Conservation (phyloP, 2,329 filamentous ascomycete genomes). For the Trichoderma arundinaceum region DNA sequence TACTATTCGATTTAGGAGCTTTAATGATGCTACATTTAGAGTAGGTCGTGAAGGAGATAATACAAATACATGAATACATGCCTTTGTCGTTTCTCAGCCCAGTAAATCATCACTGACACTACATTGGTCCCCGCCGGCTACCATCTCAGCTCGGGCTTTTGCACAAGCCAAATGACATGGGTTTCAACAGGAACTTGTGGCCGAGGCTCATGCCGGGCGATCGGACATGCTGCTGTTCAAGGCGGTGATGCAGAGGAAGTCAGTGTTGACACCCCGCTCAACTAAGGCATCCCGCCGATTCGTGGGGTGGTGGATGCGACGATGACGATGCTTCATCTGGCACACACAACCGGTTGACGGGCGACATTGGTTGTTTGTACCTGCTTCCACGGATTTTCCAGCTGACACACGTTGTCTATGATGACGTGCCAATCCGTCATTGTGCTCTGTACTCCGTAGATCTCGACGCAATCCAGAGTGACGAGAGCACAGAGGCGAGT, state of each 20-base stretch:
- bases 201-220: conserved; percentile 26
- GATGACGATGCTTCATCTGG: conserved; percentile 7
- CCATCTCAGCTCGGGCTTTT: conserved; percentile 16
- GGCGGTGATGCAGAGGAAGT: not conserved
- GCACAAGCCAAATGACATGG: conserved; percentile 28
- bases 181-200: not conserved
- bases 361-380: not conserved
- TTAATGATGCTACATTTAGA: too few species aligned
- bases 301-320: not conserved
- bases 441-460: conserved; percentile 12
- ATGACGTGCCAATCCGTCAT: conserved; percentile 21
- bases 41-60: too few species aligned
- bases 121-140: not conserved
- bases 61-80: too few species aligned
- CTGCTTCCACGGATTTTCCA: not conserved
- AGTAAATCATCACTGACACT: too few species aligned
- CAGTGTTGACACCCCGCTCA: conserved; percentile 6
- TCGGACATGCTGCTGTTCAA: conserved; percentile 20
- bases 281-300: conserved; percentile 4
- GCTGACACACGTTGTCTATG: not conserved
- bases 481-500: not conserved
- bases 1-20: too few species aligned
- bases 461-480: not conserved
- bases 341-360: not conserved
- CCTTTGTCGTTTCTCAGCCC: too few species aligned